These are phyloP conservation scores for Heritiera fomes DNA, from an alignment of 345 rosid species.

Conservation along the genomic window DNA sequence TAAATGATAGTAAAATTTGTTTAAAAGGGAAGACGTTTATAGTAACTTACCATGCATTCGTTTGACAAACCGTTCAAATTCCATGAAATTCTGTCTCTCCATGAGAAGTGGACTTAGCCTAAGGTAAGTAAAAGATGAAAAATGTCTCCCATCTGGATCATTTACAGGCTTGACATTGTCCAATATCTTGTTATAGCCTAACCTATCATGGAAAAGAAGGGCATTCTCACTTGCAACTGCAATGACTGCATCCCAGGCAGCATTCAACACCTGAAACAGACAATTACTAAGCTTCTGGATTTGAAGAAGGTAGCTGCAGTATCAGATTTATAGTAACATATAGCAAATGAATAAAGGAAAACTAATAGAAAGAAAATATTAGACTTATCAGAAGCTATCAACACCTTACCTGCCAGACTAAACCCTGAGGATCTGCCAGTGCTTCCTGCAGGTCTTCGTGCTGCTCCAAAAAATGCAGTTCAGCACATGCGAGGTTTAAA, in stretches of 20 bases:
- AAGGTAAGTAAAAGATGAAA: slow-evolving; percentile 71
- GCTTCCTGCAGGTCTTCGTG: slow-evolving; percentile 59
- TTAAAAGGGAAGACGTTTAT: not conserved
- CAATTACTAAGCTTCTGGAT: not conserved
- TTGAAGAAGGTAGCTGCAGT: not conserved
- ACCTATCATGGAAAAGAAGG: slow-evolving; percentile 72
- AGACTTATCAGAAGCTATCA: not conserved
- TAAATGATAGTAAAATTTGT: not conserved
- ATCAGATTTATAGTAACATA: not conserved
- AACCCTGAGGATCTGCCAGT: slow-evolving; percentile 70
- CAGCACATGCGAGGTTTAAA: slow-evolving; percentile 67
- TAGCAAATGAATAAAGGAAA: not conserved
- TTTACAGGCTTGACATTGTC: slow-evolving; percentile 71
- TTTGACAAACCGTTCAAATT: slow-evolving; percentile 80
- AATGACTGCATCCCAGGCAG: slow-evolving; percentile 81
- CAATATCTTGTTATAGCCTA: slow-evolving; percentile 70
- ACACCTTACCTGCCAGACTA: slow-evolving; percentile 81
- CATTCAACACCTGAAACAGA: slow-evolving; percentile 70
- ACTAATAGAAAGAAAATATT: not conserved
- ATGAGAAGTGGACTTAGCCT: slow-evolving; percentile 73
- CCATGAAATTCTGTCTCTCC: slow-evolving; percentile 75
- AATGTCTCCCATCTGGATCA: slow-evolving; percentile 83
- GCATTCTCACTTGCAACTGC: slow-evolving; percentile 71
- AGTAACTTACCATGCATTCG: slow-evolving; percentile 77
- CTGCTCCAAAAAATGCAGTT: slow-evolving; percentile 51